These are phyloP conservation scores for Phytophthora gonapodyides DNA, from an alignment of 352 stramenopile species.

Conservation along the genomic window DNA sequence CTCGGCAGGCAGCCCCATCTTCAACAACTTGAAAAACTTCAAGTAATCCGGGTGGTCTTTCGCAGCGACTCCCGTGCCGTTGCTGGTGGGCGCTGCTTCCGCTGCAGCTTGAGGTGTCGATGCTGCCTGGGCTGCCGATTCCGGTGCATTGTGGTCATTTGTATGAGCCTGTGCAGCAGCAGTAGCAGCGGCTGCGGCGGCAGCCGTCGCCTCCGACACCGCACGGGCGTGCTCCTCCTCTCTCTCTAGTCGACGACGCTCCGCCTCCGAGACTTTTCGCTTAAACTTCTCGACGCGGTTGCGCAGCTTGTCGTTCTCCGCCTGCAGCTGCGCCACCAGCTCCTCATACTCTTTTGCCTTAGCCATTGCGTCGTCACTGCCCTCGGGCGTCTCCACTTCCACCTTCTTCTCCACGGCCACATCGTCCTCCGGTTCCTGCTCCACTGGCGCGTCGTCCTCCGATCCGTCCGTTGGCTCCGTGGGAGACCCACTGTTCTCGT, in stretches of 20 bases:
- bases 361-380: constrained; percentile 25
- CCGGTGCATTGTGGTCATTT: constrained; percentile 8
- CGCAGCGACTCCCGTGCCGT: constrained; percentile 45
- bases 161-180: constrained; percentile 17
- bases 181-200: constrained; percentile 27
- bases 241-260: constrained; percentile 56
- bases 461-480: constrained; percentile 60
- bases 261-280: constrained; percentile 59
- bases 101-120: constrained; percentile 22
- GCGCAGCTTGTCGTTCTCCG: constrained; percentile 80
- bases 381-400: constrained; percentile 36
- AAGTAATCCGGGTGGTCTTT: constrained; percentile 77
- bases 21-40: constrained; percentile 87
- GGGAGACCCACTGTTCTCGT: constrained; percentile 66
- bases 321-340: constrained; percentile 56
- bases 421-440: constrained; percentile 46
- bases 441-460: constrained; percentile 54
- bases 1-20: constrained; percentile 77
- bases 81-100: constrained; percentile 15
- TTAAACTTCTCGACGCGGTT: constrained; percentile 79
- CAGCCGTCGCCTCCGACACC: constrained; percentile 35
- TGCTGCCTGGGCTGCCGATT: constrained; percentile 13
- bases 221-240: constrained; percentile 54
- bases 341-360: constrained; percentile 43
- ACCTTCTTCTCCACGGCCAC: constrained; percentile 28